Evolutionary conservation across 208 protist genomes (phyloP).

Genomic region (Wallacemonas sp.): DNA sequence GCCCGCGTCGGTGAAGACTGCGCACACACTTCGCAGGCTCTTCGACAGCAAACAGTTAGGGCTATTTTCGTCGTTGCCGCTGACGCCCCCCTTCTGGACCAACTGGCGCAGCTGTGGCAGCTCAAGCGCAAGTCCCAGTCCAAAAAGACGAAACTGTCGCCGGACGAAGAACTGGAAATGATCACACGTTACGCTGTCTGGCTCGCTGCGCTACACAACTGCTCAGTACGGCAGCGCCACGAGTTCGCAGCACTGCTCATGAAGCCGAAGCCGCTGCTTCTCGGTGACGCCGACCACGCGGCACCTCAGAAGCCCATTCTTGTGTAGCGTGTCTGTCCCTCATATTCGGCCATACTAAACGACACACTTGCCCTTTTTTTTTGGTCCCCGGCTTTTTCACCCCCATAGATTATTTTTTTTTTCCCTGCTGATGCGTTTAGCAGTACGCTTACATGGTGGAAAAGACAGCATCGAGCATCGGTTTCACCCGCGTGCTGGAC

Average conservation of each 20-base stretch:
- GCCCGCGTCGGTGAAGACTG: constrained; percentile 24
- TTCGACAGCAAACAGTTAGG: constrained; percentile 59
- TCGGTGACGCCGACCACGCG: constrained; percentile 8
- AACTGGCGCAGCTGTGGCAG: constrained; percentile 35
- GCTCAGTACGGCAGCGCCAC: constrained; percentile 21
- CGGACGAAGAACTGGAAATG: constrained; percentile 14
- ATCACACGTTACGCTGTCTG: constrained; percentile 39
- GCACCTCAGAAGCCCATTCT: constrained; percentile 38
- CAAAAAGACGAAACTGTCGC: constrained; percentile 37
- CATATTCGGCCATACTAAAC: background rate
- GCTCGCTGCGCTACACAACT: constrained; percentile 59
- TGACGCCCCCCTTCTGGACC: constrained; percentile 51
- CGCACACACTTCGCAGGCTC: constrained; percentile 28
- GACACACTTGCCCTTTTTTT: background rate
- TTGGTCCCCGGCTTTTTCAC: background rate
- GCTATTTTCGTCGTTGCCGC: constrained; percentile 48
- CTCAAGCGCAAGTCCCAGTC: constrained; percentile 27
- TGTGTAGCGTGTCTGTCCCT: constrained; percentile 23
- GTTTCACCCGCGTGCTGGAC: too few relatives aligned
- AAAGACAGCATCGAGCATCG: too few relatives aligned
- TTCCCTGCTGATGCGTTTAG: background rate
- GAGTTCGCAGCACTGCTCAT: constrained; percentile 34
- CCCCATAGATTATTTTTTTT: constrained; percentile 8
- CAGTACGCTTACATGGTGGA: too few relatives aligned
- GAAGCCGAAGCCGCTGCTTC: constrained; percentile 20